Percentiles rank a stretch among this genome's conserved stretches.
phyloP scores from a whole-genome alignment of 2,329 filamentous ascomycete genomes.

The Lachnellula suecica region DNA sequence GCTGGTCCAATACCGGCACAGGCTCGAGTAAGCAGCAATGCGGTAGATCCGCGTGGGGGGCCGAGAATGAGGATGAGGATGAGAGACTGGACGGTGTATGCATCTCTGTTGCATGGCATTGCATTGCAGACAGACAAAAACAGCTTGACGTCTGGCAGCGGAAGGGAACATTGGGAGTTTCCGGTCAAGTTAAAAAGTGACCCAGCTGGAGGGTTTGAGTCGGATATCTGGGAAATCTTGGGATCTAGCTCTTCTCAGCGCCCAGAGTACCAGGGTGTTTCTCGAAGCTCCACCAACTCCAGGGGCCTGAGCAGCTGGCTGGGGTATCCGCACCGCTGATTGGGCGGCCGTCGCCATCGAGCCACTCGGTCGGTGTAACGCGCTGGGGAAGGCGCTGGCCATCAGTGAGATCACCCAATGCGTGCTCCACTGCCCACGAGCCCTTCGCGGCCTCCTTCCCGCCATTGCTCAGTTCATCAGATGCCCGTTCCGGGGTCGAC shows the following conservation, averaged over 20 bases:
- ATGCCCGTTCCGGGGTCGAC: background rate
- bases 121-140: too few species aligned
- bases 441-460: background rate
- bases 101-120: background rate
- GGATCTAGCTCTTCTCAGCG: background rate
- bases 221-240: constrained; percentile 2
- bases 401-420: too few species aligned
- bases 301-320: too few species aligned
- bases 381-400: background rate
- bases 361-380: background rate
- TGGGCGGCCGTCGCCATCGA: background rate
- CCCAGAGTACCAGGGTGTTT: background rate
- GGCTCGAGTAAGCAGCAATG: background rate
- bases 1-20: background rate
- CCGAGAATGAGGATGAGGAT: too few species aligned
- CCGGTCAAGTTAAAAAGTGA: constrained; percentile 6
- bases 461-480: background rate
- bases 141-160: too few species aligned
- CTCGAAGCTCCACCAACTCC: background rate
- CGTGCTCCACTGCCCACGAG: too few species aligned
- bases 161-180: background rate
- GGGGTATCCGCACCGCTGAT: too few species aligned
- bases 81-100: background rate
- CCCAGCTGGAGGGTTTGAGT: constrained; percentile 2
- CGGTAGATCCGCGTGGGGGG: too few species aligned